Percentiles rank a stretch among this genome's conserved stretches.
These are phyloP conservation scores for Trapa bicornis DNA, from an alignment of 345 rosid genomes.

Conservation along the genomic window DNA sequence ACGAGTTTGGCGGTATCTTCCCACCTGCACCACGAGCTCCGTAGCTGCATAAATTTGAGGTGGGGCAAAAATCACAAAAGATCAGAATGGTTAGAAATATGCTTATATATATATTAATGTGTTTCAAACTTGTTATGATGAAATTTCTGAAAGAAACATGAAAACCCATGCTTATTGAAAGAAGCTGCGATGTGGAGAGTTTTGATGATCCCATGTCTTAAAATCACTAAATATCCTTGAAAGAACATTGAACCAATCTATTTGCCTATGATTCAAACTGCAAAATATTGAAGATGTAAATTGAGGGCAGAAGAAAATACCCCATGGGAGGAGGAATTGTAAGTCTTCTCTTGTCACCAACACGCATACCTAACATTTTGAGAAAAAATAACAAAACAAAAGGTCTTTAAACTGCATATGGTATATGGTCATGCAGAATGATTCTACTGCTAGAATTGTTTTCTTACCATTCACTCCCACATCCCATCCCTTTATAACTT, in stretches of 20 bases:
- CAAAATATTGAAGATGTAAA: neutral
- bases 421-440: too few species aligned
- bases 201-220: too few species aligned
- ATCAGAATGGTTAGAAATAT: neutral
- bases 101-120: neutral
- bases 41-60: constrained; percentile 25
- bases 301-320: constrained; percentile 22
- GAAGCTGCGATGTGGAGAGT: too few species aligned
- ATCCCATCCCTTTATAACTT: constrained; percentile 98
- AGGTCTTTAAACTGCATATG: neutral
- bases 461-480: constrained; percentile 75
- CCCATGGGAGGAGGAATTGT: constrained; percentile 67
- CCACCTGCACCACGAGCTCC: constrained; percentile 30
- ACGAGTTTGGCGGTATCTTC: constrained; percentile 56
- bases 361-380: constrained; percentile 55
- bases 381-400: neutral
- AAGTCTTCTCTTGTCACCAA: constrained; percentile 75
- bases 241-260: too few species aligned
- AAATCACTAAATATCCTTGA: neutral
- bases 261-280: neutral
- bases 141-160: neutral
- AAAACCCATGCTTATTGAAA: neutral
- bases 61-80: neutral
- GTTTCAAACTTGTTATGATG: neutral
- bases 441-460: neutral